Evolutionary conservation across 257 asterid genomes (phyloP), one percentile per base, ranked within the genome.

Genomic region (Gentiana straminea): DNA sequence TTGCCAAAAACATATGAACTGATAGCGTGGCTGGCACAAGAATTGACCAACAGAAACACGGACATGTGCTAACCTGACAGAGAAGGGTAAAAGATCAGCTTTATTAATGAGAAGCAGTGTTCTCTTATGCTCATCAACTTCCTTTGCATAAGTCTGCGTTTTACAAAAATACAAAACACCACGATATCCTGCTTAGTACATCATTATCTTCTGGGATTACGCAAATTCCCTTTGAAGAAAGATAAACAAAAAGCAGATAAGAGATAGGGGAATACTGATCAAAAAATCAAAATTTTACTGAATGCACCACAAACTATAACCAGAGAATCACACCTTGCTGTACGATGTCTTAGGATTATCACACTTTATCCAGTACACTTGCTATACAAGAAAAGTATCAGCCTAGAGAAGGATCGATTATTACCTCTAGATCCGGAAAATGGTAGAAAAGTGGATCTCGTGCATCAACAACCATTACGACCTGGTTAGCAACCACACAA

Each of bases 381-480:
- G 9, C 46, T 41, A 41, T 10, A 7, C 33, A 55, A 51, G 35
- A 38, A 55, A 43, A n/a, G 37, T 8, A 11, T 39, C 15, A 47
- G 13, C 10, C 49, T 5, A 34, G 7, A 47, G 12, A 54, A 44
- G 24, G 41, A 48, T 10, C 34, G 33, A 33, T 54, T 33, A 38
- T 75, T 78, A 91, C 98, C 96, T 91, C 98, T 64, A 91, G 86
- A 77, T 91, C 98, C 63, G 98, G 94, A 77, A 96, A 91, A 48
- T 95, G 95, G 67, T 91, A 91, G 66, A 91, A 91, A 62, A 91
- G 86, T 2, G 98, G 98, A 72, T 91, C 83, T 67, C 98, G 79
- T 50, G 98, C 95, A 79, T 91, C 98, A 78, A 91, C 98, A 68
- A 91, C 96, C 94, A 83, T 86, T 67, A 87, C 96, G 67, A 91